Base-by-base conservation (phyloP, 2,329 filamentous ascomycete genomes). In the Fusarium anguioides region DNA sequence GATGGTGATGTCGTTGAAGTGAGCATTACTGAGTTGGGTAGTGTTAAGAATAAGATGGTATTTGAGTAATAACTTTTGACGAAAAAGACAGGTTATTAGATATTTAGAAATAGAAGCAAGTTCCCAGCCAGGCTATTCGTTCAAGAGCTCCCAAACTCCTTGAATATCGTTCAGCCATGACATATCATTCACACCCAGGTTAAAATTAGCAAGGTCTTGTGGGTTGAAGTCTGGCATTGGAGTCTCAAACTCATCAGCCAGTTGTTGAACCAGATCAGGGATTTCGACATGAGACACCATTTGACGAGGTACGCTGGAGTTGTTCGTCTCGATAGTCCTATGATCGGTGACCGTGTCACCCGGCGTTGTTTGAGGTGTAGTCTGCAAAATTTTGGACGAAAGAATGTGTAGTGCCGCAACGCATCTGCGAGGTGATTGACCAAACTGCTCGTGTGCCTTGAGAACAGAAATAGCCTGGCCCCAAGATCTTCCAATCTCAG, bases 1-100 rank as follows among this genome's bases (percentile, higher is more conserved):
- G 68, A 81, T 15, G 80, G 81, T 2, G 80, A 84, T 62, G 76
- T 80, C 6, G 76, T 85, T 1, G 76, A 80, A 72, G 74, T 85
- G 1, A 77, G 73, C 18, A 80, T 85, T 18, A 76, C 76, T 4
- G 74, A 76, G 5, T 21, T 81, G 2, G 64, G 75, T 17, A 45
- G 53, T 3, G 69, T 79, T 2, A 77, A 56, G 58, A 80, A 84
- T 47, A 78, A 73, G 53, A 80, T 84, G 72, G 73, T 68, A 1
- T 79, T 79, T 26, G 73, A 77, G 50, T 74, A 74, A 54, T 17
- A 23, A 24, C 4, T 26, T 31, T 7, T 5, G 14, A 31, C 33
- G 21, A 51, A 50, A 35, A 44, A 7, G 6, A 51, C 27, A 58
- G 6, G 14, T 6, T 15, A 21, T 29, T 6, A 21, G 7, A 8